A percentile compares a stretch with the other conserved stretches of the same genome.
These are phyloP conservation scores for Clonostachys solani DNA, from an alignment of 2,329 filamentous ascomycete species.

Conservation along the genomic window DNA sequence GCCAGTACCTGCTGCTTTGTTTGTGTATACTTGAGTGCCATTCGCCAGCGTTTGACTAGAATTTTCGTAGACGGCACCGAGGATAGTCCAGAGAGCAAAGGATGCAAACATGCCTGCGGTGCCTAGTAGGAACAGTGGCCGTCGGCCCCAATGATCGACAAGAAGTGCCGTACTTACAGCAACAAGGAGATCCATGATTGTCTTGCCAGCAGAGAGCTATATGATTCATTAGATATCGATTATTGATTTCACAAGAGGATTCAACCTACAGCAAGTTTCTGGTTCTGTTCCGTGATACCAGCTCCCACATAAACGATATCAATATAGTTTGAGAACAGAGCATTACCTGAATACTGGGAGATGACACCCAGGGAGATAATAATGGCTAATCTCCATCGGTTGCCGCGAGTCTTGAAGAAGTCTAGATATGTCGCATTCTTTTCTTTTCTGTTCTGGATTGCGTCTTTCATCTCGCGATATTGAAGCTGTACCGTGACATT, in stretches of 20 bases:
- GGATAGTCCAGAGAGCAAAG: constrained; percentile 46
- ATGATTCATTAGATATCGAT: constrained; percentile 9
- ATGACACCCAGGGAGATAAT: constrained; percentile 61
- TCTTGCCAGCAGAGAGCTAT: constrained; percentile 47
- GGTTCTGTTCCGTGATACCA: constrained; percentile 52
- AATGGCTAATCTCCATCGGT: constrained; percentile 59
- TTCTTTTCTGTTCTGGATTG: constrained; percentile 47
- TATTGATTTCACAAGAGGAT: constrained; percentile 1
- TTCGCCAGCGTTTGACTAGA: constrained; percentile 13
- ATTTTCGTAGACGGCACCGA: constrained; percentile 47
- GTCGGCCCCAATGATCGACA: constrained; percentile 45
- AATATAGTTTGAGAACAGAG: constrained; percentile 64
- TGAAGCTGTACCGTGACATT: constrained; percentile 62
- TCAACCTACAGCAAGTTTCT: constrained; percentile 46
- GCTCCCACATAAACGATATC: constrained; percentile 57
- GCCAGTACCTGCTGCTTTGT: too few species aligned
- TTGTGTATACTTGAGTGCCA: constrained; percentile 3
- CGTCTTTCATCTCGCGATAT: constrained; percentile 62
- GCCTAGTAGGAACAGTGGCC: constrained; percentile 47
- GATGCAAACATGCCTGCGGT: constrained; percentile 42
- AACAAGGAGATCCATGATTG: constrained; percentile 52
- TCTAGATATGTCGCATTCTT: constrained; percentile 53
- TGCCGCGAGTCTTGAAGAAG: constrained; percentile 58
- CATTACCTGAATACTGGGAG: constrained; percentile 66
- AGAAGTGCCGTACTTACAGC: constrained; percentile 47